Base-by-base conservation (phyloP, 2,329 filamentous ascomycete genomes). In the Claviceps sp. region DNA sequence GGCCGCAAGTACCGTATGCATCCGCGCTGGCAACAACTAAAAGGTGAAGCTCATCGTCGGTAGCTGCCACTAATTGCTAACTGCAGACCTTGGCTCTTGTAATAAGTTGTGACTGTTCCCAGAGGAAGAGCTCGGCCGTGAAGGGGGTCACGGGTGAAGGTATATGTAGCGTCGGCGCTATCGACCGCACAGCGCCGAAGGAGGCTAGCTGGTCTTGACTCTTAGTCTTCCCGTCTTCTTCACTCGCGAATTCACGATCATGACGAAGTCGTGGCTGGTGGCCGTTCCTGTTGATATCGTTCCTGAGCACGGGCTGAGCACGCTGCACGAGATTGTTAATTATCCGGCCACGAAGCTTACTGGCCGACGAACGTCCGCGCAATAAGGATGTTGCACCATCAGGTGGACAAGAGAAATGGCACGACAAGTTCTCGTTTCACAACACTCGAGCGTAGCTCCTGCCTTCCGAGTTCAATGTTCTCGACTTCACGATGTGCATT, bases 361-460 rank as follows among this genome's bases (percentile, higher is more conserved):
- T 13, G 20, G 48, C 36, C 38, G 47, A 47, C 26, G 44, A 47
- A 37, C 38, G 26, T 49, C 47, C 18, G 36, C 5, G 34, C 18
- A 18, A 18, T 30, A 51, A 45, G 45, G 44, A 48, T 48, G 45
- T 48, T 48, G 36, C n/a, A 18, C 18, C 26, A 34, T 47, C 46
- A 46, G n/a, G 46, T 41, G 40, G 46, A 44, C 36, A 49, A 11
- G 13, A 54, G 47, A 37, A 49, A 50, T 49, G 52, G 49, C 52
- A 52, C 52, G 47, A 52, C 47, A 43, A 26, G 24, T 47, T 52
- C 38, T 49, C 18, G 26, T 42, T 30, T 22, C 30, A 48, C 37
- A 20, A 44, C 43, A 41, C 22, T 44, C n/a, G 41, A 22, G 24
- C 16, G 7, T 30, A 16, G 30, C 45, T 53, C 51, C 47, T 47